Evolutionary conservation across 495 filamentous ascomycete genomes (phyloP), one percentile per base, ranked within the genome.

Genomic region (Aspergillus egyptiacus): DNA sequence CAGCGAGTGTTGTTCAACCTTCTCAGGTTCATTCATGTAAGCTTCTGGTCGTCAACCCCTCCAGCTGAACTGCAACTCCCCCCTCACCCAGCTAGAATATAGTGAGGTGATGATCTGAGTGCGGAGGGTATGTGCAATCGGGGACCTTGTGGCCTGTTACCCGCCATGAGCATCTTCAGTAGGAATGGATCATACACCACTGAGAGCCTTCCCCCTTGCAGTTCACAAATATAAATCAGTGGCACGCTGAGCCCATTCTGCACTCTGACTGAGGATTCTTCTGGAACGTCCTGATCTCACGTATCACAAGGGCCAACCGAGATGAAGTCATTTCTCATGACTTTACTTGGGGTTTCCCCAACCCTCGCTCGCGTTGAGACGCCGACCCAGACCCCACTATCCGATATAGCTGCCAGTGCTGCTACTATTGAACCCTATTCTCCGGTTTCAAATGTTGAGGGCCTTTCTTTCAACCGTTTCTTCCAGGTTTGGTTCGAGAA

Each of bases 401-500:
- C 67, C 1, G 62, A 67, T 47, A 68, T 72, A 23, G 45, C 61
- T 35, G 55, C 51, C 1, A 59, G 63, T 27, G 61, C 57, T 34
- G 65, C 62, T 19, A 64, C 63, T 3, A 62, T 57, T 6, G 42
- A 59, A 36, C 66, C 70, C 18, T 64, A 63, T 38, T 80, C 76
- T 24, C 81, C 82, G 11, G 75, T 73, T 6, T 80, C 77, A 43
- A 64, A 77, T 56, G 79, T 88, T 41, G 54, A 69, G 49, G 85
- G 85, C 43, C 71, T 77, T 51, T 81, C 73, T 1, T 89, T 87
- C 54, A 70, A 87, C 61, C 75, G 81, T 8, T 79, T 86, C 50
- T 73, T 79, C 27, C 73, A 77, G 48, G 79, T 89, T 58, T 88
- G 82, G 81, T 69, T 87, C 11, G 85, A 87, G 67, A 89, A 88